Conservation (phyloP, 805 yeast species). For the Candida loeiensis region DNA sequence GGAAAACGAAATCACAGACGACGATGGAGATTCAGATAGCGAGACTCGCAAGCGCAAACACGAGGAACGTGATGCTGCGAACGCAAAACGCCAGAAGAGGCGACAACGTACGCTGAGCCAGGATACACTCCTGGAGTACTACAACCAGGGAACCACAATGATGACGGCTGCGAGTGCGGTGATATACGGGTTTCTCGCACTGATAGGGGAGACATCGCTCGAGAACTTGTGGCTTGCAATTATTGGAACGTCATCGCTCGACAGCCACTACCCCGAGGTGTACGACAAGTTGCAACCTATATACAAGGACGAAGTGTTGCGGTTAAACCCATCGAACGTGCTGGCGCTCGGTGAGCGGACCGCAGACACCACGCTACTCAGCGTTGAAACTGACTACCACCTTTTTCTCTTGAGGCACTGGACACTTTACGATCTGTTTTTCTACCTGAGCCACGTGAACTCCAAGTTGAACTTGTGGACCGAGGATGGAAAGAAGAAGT, state of each 20-base stretch:
- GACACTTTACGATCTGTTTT: slow-evolving; percentile 86
- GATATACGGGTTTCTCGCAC: slow-evolving; percentile 72
- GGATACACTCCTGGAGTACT: slow-evolving; percentile 65
- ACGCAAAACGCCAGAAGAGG: slow-evolving; percentile 38
- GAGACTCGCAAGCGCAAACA: slow-evolving; percentile 26
- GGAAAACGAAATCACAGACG: slow-evolving; percentile 30
- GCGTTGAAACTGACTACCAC: slow-evolving; percentile 79
- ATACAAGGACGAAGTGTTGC: slow-evolving; percentile 74
- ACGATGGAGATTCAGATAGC: slow-evolving; percentile 20
- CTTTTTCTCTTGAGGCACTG: slow-evolving; percentile 87
- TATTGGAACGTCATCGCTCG: slow-evolving; percentile 82
- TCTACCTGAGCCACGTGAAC: slow-evolving; percentile 86
- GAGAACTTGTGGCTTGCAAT: slow-evolving; percentile 81
- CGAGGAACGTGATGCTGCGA: slow-evolving; percentile 11
- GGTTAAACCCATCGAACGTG: slow-evolving; percentile 48
- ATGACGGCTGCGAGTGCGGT: slow-evolving; percentile 74
- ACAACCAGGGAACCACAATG: slow-evolving; percentile 77
- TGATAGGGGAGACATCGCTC: slow-evolving; percentile 75
- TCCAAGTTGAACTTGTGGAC: slow-evolving; percentile 87
- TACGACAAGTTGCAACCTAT: slow-evolving; percentile 71
- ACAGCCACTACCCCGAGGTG: slow-evolving; percentile 67
- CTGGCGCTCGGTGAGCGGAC: slow-evolving; percentile 24
- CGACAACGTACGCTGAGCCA: slow-evolving; percentile 46
- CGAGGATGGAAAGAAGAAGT: slow-evolving; percentile 80
- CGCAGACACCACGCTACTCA: slow-evolving; percentile 46